Conservation (phyloP, 108 stramenopile genomes). For the Discostella stelligeroides region DNA sequence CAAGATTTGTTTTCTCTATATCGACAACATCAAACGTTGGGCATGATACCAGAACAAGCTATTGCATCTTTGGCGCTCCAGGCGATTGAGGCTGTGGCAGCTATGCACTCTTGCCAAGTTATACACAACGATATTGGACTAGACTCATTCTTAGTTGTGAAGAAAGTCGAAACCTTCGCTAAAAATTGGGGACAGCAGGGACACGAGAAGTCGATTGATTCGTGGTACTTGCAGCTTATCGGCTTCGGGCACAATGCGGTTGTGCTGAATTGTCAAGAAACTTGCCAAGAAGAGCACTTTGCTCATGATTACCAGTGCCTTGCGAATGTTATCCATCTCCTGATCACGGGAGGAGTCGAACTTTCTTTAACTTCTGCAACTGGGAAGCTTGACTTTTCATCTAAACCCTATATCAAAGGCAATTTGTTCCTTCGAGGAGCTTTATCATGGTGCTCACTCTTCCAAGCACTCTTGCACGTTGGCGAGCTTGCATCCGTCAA, state of each 20-base stretch:
- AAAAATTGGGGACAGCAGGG: background rate
- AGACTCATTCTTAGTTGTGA: conserved; percentile 44
- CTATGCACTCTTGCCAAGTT: conserved; percentile 43
- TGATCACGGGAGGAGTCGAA: conserved; percentile 43
- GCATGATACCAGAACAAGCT: conserved; percentile 44
- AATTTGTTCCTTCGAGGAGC: conserved; percentile 47
- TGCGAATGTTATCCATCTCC: conserved; percentile 41
- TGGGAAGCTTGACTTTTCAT: conserved; percentile 33
- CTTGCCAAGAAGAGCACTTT: conserved; percentile 23
- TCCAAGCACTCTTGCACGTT: conserved; percentile 39
- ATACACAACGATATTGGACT: conserved; percentile 44
- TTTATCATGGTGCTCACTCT: conserved; percentile 40
- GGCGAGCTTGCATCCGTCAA: conserved; percentile 10
- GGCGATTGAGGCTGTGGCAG: conserved; percentile 44
- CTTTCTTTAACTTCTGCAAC: conserved; percentile 19
- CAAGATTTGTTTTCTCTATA: conserved; percentile 48
- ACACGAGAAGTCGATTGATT: background rate
- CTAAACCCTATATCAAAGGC: conserved; percentile 35
- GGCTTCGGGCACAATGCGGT: conserved; percentile 46
- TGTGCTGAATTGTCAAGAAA: conserved; percentile 24
- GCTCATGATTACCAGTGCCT: conserved; percentile 50
- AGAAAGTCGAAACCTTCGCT: background rate
- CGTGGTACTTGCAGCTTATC: conserved; percentile 38
- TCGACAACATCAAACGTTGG: conserved; percentile 31
- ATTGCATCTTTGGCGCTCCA: conserved; percentile 28